These are phyloP conservation scores for Chrysopogon serrulatus DNA, from an alignment of 176 grass and related monocot genomes.

Conservation along the genomic window DNA sequence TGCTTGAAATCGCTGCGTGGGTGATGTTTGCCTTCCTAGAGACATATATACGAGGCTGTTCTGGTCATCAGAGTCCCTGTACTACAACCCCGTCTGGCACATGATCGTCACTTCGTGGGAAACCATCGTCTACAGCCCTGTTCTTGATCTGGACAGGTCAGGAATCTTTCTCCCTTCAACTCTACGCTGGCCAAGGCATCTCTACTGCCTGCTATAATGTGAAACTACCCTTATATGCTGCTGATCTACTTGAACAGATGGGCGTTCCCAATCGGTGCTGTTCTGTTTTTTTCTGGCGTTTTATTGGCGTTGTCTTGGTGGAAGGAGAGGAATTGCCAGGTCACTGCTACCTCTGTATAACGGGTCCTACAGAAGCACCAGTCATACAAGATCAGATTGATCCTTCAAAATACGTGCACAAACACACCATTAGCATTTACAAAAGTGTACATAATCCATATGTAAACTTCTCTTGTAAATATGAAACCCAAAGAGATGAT, in stretches of 20 bases:
- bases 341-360: constrained; percentile 73
- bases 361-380: constrained; percentile 36
- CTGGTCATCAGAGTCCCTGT: constrained; percentile 82
- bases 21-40: constrained; percentile 87
- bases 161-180: neutral
- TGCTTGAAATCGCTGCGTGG: constrained; percentile 81
- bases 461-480: constrained; percentile 13
- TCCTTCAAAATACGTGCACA: neutral
- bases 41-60: constrained; percentile 81
- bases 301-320: constrained; percentile 82
- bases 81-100: constrained; percentile 88
- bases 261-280: constrained; percentile 57
- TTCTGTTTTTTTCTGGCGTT: constrained; percentile 27
- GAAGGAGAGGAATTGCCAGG: constrained; percentile 43
- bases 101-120: constrained; percentile 78
- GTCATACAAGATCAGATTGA: constrained; percentile 73
- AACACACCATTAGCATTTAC: neutral
- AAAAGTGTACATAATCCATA: neutral
- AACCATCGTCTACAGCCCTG: constrained; percentile 72
- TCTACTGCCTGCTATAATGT: neutral
- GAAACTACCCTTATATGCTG: neutral
- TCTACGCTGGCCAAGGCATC: neutral
- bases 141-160: constrained; percentile 92
- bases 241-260: constrained; percentile 52
- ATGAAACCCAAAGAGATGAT: neutral